phyloP scores from a whole-genome alignment of 2,329 filamentous ascomycete genomes.

The Aureobasidium pullulans region DNA sequence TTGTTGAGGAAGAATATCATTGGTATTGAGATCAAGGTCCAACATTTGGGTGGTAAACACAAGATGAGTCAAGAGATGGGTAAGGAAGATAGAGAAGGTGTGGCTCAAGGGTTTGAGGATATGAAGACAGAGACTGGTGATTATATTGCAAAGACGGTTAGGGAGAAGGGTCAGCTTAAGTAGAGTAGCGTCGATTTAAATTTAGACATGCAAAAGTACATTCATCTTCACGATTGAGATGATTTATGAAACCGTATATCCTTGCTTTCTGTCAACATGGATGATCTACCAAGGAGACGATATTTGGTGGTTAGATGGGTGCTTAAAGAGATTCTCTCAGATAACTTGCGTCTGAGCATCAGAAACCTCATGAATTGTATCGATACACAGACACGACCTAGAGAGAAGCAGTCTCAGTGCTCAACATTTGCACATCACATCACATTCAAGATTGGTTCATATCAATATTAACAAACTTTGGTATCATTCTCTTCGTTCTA shows the following conservation, averaged over 20 bases:
- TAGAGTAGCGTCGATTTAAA: neutral
- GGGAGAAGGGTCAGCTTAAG: constrained; percentile 1
- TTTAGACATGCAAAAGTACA: no score
- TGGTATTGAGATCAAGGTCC: constrained; percentile 49
- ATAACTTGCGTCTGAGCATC: no score
- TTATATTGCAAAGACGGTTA: constrained; percentile 13
- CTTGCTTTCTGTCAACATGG: no score
- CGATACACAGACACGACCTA: no score
- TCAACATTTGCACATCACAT: neutral
- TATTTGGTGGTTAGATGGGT: no score
- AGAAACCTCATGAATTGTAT: no score
- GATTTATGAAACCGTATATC: no score
- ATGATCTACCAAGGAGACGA: no score
- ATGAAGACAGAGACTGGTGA: constrained; percentile 32
- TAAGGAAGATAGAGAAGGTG: constrained; percentile 47
- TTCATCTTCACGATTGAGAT: neutral
- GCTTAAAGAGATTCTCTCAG: no score
- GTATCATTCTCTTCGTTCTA: constrained; percentile 13
- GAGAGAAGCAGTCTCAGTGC: no score
- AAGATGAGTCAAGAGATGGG: constrained; percentile 60
- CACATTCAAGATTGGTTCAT: neutral
- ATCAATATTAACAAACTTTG: neutral
- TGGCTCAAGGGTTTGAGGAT: constrained; percentile 48
- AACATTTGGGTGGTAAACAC: constrained; percentile 52
- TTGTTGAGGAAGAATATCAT: constrained; percentile 29